These are phyloP conservation scores for Linderniella brevidens DNA, from an alignment of 257 asterid species.

Conservation along the genomic window DNA sequence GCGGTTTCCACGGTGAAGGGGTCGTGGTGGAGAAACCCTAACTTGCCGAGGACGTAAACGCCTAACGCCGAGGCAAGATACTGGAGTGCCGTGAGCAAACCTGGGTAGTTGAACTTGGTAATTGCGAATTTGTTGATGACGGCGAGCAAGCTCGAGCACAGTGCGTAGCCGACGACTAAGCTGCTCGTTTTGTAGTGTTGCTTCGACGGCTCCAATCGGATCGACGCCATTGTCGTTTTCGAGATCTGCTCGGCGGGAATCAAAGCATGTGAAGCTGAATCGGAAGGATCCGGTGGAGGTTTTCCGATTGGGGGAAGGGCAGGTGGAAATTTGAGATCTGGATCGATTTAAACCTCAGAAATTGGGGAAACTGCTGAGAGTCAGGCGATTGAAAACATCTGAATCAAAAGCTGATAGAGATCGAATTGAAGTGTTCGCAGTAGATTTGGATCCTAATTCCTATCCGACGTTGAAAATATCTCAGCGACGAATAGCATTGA, in stretches of 20 bases:
- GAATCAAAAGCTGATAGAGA: too few species aligned
- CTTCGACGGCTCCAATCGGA: slow-evolving; percentile 36
- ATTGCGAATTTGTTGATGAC: slow-evolving; percentile 89
- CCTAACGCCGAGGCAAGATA: slow-evolving; percentile 75
- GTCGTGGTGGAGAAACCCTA: slow-evolving; percentile 73
- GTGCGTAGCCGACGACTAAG: slow-evolving; percentile 78
- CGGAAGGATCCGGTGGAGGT: too few species aligned
- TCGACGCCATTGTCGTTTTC: slow-evolving; percentile 23
- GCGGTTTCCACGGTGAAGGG: slow-evolving; percentile 53
- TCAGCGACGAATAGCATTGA: too few species aligned
- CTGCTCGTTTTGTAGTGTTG: slow-evolving; percentile 66
- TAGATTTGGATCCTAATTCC: too few species aligned
- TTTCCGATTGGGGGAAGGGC: too few species aligned
- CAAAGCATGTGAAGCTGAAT: too few species aligned
- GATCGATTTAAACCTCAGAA: too few species aligned
- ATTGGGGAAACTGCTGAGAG: too few species aligned
- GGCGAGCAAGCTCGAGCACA: slow-evolving; percentile 86
- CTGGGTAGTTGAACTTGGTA: slow-evolving; percentile 81
- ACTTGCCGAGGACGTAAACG: slow-evolving; percentile 73
- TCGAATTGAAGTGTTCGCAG: too few species aligned
- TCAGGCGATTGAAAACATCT: too few species aligned
- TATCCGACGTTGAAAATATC: too few species aligned
- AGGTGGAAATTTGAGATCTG: too few species aligned
- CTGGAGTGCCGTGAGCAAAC: slow-evolving; percentile 82
- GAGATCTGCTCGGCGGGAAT: background rate